Evolutionary conservation across 176 grass and related monocot species (phyloP).

Genomic region (Oryza australiensis): DNA sequence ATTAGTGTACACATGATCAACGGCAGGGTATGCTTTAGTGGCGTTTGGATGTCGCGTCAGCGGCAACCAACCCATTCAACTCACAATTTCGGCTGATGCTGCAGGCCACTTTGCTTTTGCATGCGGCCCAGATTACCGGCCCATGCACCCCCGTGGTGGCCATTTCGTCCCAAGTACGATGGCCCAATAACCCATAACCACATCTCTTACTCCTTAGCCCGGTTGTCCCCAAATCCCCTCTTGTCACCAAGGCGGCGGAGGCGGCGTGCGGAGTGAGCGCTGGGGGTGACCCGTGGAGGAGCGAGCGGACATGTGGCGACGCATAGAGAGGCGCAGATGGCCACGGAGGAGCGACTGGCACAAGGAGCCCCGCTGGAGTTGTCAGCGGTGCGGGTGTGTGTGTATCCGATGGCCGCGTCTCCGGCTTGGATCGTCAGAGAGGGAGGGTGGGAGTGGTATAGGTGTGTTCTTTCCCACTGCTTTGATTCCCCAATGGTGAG

Average conservation of each 20-base stretch:
- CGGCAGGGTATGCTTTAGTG: too few relatives aligned
- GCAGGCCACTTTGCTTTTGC: too few relatives aligned
- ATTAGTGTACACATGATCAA: too few relatives aligned
- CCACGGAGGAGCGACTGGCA: too few relatives aligned
- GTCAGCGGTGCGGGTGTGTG: too few relatives aligned
- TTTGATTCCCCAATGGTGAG: neutral
- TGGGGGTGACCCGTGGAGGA: neutral
- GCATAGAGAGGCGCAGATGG: neutral
- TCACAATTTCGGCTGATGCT: too few relatives aligned
- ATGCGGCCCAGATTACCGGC: too few relatives aligned
- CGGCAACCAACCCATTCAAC: too few relatives aligned
- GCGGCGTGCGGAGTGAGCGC: neutral
- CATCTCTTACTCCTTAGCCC: neutral
- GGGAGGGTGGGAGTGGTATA: too few relatives aligned
- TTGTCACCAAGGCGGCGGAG: neutral
- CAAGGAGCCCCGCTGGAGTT: neutral
- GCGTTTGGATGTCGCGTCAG: too few relatives aligned
- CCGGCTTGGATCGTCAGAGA: neutral
- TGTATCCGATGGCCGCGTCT: neutral
- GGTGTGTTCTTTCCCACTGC: neutral
- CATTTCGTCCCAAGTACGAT: too few relatives aligned
- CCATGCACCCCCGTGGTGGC: too few relatives aligned
- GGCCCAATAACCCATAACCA: neutral
- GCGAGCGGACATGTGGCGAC: neutral
- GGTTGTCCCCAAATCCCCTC: neutral